These are phyloP conservation scores for Nitzschia sp. DNA, from an alignment of 108 stramenopile species.

Conservation along the genomic window DNA sequence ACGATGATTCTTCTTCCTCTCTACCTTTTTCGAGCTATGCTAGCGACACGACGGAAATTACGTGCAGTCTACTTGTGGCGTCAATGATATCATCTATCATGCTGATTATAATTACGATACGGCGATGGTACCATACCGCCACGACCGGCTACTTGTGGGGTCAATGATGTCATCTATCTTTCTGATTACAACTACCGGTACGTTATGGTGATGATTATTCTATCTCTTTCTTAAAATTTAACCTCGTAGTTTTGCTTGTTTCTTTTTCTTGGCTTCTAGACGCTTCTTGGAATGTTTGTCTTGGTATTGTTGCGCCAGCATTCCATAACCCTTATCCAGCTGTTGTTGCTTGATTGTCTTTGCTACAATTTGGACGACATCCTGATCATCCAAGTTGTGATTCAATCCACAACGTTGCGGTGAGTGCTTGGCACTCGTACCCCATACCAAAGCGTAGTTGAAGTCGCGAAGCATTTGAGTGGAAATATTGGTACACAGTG, in stretches of 20 bases:
- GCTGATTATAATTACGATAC: too few relatives aligned
- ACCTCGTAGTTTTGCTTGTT: constrained; percentile 69
- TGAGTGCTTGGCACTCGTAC: constrained; percentile 91
- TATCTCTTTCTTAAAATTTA: too few relatives aligned
- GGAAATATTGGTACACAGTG: constrained; percentile 77
- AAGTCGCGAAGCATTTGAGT: constrained; percentile 91
- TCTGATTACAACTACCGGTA: too few relatives aligned
- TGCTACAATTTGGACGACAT: constrained; percentile 97
- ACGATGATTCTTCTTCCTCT: too few relatives aligned
- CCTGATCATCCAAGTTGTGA: constrained; percentile 94
- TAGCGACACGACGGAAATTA: too few relatives aligned
- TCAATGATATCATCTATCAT: too few relatives aligned
- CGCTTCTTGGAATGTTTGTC: constrained; percentile 90
- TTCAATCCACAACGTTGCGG: constrained; percentile 96
- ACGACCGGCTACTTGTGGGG: too few relatives aligned
- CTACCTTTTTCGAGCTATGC: too few relatives aligned
- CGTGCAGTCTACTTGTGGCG: too few relatives aligned
- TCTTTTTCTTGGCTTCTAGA: constrained; percentile 85
- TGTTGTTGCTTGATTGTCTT: constrained; percentile 96
- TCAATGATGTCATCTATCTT: too few relatives aligned
- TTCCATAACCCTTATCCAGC: constrained; percentile 84
- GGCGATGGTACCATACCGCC: too few relatives aligned
- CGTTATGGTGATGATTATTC: too few relatives aligned
- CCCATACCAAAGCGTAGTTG: constrained; percentile 99
- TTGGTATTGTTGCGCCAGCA: constrained; percentile 68